These are phyloP conservation scores for Purshia tridentata DNA, from an alignment of 306 rosid genomes.

Conservation along the genomic window DNA sequence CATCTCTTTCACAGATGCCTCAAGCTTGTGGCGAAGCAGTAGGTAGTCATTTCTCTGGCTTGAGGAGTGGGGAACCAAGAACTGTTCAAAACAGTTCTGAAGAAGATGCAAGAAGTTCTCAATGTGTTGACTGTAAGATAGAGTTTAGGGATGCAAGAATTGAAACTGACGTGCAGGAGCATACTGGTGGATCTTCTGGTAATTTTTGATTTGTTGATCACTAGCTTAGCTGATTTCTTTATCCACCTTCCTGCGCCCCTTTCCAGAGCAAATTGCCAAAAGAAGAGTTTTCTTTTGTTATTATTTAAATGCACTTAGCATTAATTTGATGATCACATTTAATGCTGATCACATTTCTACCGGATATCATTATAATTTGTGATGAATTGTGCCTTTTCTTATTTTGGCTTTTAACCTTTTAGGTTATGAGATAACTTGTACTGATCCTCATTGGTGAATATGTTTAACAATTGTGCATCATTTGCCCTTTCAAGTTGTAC, in stretches of 20 bases:
- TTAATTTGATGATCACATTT: conserved; percentile 6
- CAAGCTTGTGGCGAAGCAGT: conserved; percentile 36
- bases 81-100: conserved; percentile 25
- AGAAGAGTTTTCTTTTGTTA: neutral
- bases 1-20: conserved; percentile 28
- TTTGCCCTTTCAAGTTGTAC: neutral
- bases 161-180: neutral
- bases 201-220: neutral
- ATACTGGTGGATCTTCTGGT: conserved; percentile 16
- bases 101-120: conserved; percentile 34
- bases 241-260: neutral
- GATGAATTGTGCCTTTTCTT: neutral
- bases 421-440: neutral
- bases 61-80: conserved; percentile 32
- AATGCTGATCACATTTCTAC: neutral
- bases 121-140: conserved; percentile 32
- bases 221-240: neutral
- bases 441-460: neutral
- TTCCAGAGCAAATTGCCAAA: neutral
- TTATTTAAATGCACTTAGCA: neutral
- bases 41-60: conserved; percentile 25
- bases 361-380: neutral
- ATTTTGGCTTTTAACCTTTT: neutral
- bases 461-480: neutral
- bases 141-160: conserved; percentile 11